phyloP scores from a whole-genome alignment of 2,329 filamentous ascomycete genomes.

The Diaporthe helianthi region DNA sequence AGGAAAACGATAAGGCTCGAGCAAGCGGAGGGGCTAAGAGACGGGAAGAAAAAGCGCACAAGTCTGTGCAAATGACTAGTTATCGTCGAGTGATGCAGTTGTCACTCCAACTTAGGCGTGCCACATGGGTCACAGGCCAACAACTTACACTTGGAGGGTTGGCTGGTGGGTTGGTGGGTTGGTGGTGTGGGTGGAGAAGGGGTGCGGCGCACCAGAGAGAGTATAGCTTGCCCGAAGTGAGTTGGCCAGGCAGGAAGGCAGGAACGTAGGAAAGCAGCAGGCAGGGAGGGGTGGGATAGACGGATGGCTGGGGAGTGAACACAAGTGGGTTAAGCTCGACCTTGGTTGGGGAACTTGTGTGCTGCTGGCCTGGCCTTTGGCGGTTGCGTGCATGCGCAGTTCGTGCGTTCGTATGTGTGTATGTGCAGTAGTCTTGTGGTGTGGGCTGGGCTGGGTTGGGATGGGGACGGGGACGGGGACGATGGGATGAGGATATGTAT shows the following conservation, averaged over 20 bases:
- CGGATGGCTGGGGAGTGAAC: slow-evolving; percentile 6
- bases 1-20: slow-evolving; percentile 8
- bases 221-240: slow-evolving; percentile 3
- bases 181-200: slow-evolving; percentile 9
- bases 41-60: slow-evolving; percentile 9
- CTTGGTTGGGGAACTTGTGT: not conserved
- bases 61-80: slow-evolving; percentile 25
- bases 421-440: not conserved
- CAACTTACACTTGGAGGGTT: slow-evolving; percentile 7
- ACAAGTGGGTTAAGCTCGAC: not conserved
- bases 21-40: not conserved
- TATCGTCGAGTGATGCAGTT: slow-evolving; percentile 13
- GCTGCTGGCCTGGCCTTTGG: not conserved
- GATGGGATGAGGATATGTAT: slow-evolving; percentile 19
- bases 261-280: no score
- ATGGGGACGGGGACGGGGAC: not conserved
- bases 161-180: slow-evolving; percentile 12
- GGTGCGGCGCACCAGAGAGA: not conserved
- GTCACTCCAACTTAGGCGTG: slow-evolving; percentile 7
- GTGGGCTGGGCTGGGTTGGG: no score
- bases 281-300: not conserved
- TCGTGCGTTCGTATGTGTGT: not conserved
- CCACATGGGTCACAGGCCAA: slow-evolving; percentile 21
- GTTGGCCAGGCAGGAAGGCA: not conserved
- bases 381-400: slow-evolving; percentile 1